These are phyloP conservation scores for Platismatia glauca DNA, from an alignment of 495 filamentous ascomycete genomes.

Conservation along the genomic window DNA sequence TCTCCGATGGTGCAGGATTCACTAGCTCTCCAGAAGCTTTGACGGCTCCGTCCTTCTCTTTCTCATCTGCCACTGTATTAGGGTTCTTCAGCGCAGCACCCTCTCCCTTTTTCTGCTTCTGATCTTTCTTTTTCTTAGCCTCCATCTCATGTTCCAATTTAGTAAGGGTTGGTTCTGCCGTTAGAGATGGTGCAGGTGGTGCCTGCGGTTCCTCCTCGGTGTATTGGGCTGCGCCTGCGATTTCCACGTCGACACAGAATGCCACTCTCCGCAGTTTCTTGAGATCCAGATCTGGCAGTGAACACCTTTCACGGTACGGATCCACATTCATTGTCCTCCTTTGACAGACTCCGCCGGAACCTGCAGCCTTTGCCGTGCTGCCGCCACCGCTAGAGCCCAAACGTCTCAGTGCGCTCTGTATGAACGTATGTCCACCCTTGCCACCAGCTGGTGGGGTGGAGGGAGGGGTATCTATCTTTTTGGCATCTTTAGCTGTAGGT, in stretches of 20 bases:
- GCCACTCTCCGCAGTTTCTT: slow-evolving; percentile 77
- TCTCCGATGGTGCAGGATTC: not conserved
- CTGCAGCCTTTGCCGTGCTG: slow-evolving; percentile 39
- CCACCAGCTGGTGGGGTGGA: slow-evolving; percentile 62
- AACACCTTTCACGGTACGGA: slow-evolving; percentile 64
- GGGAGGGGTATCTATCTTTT: slow-evolving; percentile 44
- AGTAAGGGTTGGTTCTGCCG: slow-evolving; percentile 27
- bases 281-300: slow-evolving; percentile 68
- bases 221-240: slow-evolving; percentile 58
- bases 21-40: slow-evolving; percentile 37
- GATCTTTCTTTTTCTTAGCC: slow-evolving; percentile 37
- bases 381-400: slow-evolving; percentile 60
- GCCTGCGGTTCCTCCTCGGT: slow-evolving; percentile 27
- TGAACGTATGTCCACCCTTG: slow-evolving; percentile 57
- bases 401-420: slow-evolving; percentile 72
- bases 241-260: slow-evolving; percentile 96
- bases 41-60: slow-evolving; percentile 41
- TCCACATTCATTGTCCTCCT: slow-evolving; percentile 82
- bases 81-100: slow-evolving; percentile 58
- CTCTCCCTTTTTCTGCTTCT: slow-evolving; percentile 60
- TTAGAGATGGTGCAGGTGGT: slow-evolving; percentile 27
- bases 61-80: slow-evolving; percentile 47
- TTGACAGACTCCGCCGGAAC: slow-evolving; percentile 51
- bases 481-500: slow-evolving; percentile 49
- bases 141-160: slow-evolving; percentile 26